These are phyloP conservation scores for Ocimum tenuiflorum DNA, from an alignment of 257 asterid genomes.

Conservation along the genomic window DNA sequence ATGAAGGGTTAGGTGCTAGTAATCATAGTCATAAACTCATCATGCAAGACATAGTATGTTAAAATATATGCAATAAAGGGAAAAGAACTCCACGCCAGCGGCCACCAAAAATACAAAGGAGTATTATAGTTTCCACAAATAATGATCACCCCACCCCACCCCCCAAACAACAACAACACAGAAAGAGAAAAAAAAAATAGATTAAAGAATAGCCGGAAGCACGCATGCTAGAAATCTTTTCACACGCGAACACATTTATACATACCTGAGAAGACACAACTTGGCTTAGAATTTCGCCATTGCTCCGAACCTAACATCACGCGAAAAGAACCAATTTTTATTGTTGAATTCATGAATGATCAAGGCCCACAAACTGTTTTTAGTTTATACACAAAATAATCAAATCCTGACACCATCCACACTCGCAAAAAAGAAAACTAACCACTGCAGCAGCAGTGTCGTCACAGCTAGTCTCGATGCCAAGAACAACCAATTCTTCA, in stretches of 20 bases:
- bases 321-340: constrained; percentile 13
- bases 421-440: constrained; percentile 21
- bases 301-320: constrained; percentile 64
- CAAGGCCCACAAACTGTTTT: constrained; percentile 19
- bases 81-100: constrained; percentile 24
- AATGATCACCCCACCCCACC: background rate
- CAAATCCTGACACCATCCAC: background rate
- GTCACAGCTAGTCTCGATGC: constrained; percentile 95
- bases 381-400: constrained; percentile 11
- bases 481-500: constrained; percentile 59
- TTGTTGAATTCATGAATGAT: constrained; percentile 10
- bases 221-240: constrained; percentile 18
- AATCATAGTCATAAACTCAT: constrained; percentile 24
- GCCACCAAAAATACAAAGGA: constrained; percentile 16
- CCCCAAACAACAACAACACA: background rate
- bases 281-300: constrained; percentile 88
- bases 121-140: constrained; percentile 21
- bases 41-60: constrained; percentile 6
- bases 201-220: background rate
- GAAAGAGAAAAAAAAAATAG: background rate
- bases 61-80: constrained; percentile 23
- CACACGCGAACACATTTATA: constrained; percentile 1
- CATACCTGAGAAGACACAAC: constrained; percentile 89
- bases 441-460: constrained; percentile 98
- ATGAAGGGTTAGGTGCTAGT: constrained; percentile 15